Evolutionary conservation across 2,329 filamentous ascomycete genomes (phyloP).

Genomic region (Clathrospora elynae): DNA sequence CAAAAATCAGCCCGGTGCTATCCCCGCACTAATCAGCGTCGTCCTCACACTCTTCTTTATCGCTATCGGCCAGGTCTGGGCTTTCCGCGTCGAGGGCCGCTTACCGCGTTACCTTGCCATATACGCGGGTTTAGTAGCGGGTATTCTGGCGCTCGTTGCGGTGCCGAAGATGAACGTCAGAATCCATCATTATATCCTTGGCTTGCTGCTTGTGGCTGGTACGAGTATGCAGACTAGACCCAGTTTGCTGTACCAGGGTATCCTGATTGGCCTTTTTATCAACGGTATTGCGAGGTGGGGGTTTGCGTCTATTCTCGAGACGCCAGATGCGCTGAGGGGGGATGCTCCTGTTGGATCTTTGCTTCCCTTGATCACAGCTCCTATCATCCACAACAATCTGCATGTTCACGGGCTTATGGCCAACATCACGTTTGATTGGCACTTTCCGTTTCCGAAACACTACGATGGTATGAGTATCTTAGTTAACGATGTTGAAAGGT

Average conservation of each 20-base stretch:
- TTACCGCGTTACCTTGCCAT: slow-evolving; percentile 77
- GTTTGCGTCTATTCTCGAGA: slow-evolving; percentile 87
- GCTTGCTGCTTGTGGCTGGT: slow-evolving; percentile 82
- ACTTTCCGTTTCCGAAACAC: slow-evolving; percentile 50
- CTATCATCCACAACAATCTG: slow-evolving; percentile 54
- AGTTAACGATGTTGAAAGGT: slow-evolving; percentile 85
- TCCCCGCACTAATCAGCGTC: slow-evolving; percentile 78
- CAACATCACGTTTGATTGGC: slow-evolving; percentile 69
- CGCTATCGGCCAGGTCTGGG: slow-evolving; percentile 77
- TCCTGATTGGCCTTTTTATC: slow-evolving; percentile 88
- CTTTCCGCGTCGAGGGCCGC: slow-evolving; percentile 82
- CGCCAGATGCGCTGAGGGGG: slow-evolving; percentile 69
- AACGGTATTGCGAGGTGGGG: slow-evolving; percentile 95
- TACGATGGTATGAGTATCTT: slow-evolving; percentile 80
- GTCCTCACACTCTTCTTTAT: slow-evolving; percentile 72
- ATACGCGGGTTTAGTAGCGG: slow-evolving; percentile 78
- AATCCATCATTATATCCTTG: slow-evolving; percentile 94
- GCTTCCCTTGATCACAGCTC: slow-evolving; percentile 57
- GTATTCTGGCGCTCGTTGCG: slow-evolving; percentile 72
- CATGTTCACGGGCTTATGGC: slow-evolving; percentile 48
- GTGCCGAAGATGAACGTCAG: slow-evolving; percentile 80
- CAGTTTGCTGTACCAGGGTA: slow-evolving; percentile 82
- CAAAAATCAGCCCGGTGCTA: slow-evolving; percentile 84
- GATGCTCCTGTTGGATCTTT: slow-evolving; percentile 60
- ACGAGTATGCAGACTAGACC: slow-evolving; percentile 88